phyloP scores from a whole-genome alignment of 805 yeast species.

The Starmerella scarabaei region DNA sequence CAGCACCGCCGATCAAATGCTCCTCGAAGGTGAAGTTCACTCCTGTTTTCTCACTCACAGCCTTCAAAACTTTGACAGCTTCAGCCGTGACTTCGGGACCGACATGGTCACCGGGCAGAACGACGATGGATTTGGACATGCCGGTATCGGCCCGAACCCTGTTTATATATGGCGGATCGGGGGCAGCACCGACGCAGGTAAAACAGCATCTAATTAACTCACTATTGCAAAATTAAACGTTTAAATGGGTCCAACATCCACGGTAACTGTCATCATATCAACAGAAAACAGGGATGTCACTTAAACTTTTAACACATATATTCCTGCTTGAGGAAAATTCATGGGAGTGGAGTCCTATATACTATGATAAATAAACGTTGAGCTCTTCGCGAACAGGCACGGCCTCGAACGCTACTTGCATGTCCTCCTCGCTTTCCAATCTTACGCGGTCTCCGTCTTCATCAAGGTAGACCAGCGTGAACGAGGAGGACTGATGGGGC shows the following conservation, averaged over 20 bases:
- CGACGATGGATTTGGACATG: slow-evolving; percentile 39
- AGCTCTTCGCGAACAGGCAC: slow-evolving; percentile 16
- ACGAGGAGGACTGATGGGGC: slow-evolving; percentile 23
- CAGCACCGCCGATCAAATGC: slow-evolving; percentile 95
- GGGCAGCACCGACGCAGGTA: too few species aligned
- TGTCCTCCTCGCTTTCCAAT: slow-evolving; percentile 75
- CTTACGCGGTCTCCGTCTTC: slow-evolving; percentile 92
- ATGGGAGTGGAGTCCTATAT: neutral
- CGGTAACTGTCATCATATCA: too few species aligned
- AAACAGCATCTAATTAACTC: too few species aligned
- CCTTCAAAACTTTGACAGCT: slow-evolving; percentile 80
- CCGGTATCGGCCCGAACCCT: neutral
- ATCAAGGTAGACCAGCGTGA: slow-evolving; percentile 68
- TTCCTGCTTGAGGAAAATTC: neutral
- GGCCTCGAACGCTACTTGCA: slow-evolving; percentile 60
- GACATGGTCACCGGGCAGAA: slow-evolving; percentile 94
- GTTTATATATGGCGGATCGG: neutral
- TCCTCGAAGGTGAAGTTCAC: slow-evolving; percentile 63
- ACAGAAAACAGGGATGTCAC: too few species aligned
- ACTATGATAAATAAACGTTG: slow-evolving; percentile 9
- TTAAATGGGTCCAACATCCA: too few species aligned
- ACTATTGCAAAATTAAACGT: too few species aligned
- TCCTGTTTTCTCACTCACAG: slow-evolving; percentile 44
- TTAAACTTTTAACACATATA: too few species aligned
- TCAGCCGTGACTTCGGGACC: slow-evolving; percentile 83